These are phyloP conservation scores for Uromyces viciae-fabae DNA, from an alignment of 1,284 basidiomycete genomes.

Conservation along the genomic window DNA sequence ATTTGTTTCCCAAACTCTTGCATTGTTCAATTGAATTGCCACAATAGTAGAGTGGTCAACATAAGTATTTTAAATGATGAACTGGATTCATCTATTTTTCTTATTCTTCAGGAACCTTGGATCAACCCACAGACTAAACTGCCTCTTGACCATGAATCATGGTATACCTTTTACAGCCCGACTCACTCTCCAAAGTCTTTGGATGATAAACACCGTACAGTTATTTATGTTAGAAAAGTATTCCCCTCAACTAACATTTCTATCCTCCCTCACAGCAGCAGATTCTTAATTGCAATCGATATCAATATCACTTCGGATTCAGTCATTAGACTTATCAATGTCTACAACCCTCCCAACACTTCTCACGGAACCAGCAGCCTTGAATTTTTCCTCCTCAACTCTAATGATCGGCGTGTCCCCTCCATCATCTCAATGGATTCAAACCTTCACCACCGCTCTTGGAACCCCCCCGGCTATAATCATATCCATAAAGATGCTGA, in stretches of 20 bases:
- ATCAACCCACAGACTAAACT: background rate
- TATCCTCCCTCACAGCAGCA: background rate
- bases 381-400: background rate
- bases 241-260: background rate
- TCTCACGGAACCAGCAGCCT: background rate
- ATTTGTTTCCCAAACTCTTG: background rate
- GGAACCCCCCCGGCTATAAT: slow-evolving; percentile 4
- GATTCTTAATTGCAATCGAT: background rate
- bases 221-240: background rate
- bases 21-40: slow-evolving; percentile 19
- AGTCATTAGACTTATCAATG: background rate
- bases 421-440: background rate
- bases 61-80: background rate
- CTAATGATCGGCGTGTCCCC: background rate
- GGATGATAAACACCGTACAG: background rate
- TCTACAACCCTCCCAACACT: background rate
- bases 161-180: slow-evolving; percentile 6
- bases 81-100: background rate
- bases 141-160: background rate
- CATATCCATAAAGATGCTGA: background rate
- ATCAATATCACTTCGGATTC: background rate
- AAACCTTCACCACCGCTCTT: background rate
- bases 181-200: background rate
- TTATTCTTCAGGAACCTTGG: background rate
- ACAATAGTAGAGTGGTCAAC: background rate